A percentile compares a stretch with the other conserved stretches of the same genome.
phyloP scores from a whole-genome alignment of 148 eudicot genomes.

The Linanthus parryae region DNA sequence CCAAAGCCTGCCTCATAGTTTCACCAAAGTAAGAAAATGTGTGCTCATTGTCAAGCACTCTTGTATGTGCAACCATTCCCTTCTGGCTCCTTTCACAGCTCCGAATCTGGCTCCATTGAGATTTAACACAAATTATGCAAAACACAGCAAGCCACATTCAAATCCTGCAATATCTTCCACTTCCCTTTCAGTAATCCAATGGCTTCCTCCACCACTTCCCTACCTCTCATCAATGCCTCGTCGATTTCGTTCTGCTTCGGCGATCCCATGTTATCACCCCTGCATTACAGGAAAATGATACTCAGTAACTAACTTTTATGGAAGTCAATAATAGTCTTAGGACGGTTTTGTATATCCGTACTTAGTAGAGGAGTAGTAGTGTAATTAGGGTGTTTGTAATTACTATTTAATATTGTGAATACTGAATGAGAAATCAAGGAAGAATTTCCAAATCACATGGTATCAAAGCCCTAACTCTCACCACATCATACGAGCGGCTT shows the following conservation, averaged over 20 bases:
- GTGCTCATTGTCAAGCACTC: slow-evolving; percentile 3
- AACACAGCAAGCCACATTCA: slow-evolving; percentile 95
- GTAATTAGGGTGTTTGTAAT: too few species aligned
- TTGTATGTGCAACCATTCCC: slow-evolving; percentile 5
- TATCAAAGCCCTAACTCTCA: too few species aligned
- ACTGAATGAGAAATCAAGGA: too few species aligned
- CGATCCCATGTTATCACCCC: too few species aligned
- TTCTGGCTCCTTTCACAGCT: slow-evolving; percentile 66
- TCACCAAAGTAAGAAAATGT: background rate
- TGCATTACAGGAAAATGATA: too few species aligned
- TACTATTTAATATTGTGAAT: too few species aligned
- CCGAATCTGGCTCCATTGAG: slow-evolving; percentile 91
- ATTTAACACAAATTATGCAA: slow-evolving; percentile 95
- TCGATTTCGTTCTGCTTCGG: slow-evolving; percentile 74
- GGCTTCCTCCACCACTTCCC: slow-evolving; percentile 72
- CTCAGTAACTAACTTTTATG: too few species aligned
- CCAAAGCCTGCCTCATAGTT: slow-evolving; percentile 8
- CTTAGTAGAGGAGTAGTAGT: too few species aligned
- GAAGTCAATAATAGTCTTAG: too few species aligned
- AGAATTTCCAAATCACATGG: too few species aligned
- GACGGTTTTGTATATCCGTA: too few species aligned
- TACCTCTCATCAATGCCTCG: slow-evolving; percentile 71
- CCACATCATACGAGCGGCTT: too few species aligned
- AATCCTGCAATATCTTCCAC: slow-evolving; percentile 89
- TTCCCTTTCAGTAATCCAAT: slow-evolving; percentile 81